phyloP scores from a whole-genome alignment of 495 filamentous ascomycete genomes.

The Terfezia claveryi region DNA sequence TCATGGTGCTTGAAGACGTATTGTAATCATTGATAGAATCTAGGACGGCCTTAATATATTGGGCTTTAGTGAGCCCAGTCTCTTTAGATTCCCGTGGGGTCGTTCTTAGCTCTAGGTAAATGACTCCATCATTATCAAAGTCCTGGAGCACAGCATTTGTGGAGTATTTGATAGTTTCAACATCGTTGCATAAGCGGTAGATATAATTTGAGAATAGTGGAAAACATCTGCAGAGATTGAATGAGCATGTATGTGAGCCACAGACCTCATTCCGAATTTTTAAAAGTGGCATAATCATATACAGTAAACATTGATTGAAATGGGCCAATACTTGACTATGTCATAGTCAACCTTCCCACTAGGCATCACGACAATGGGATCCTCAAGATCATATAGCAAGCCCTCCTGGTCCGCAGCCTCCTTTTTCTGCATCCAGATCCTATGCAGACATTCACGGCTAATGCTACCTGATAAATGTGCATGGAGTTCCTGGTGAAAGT shows the following conservation, averaged over 20 bases:
- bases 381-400: constrained; percentile 32
- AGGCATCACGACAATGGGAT: constrained; percentile 44
- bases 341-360: constrained; percentile 45
- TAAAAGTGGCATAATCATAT: too few species aligned
- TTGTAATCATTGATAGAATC: constrained; percentile 30
- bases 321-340: constrained; percentile 36
- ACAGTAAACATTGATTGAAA: background rate
- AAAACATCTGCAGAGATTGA: constrained; percentile 24
- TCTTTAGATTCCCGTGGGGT: constrained; percentile 42
- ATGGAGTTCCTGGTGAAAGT: constrained; percentile 35
- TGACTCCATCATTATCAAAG: constrained; percentile 50
- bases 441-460: constrained; percentile 48
- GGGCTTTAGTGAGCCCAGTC: constrained; percentile 31
- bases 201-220: constrained; percentile 58
- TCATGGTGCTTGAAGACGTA: constrained; percentile 23
- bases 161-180: constrained; percentile 33
- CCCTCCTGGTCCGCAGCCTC: constrained; percentile 12
- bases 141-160: constrained; percentile 46
- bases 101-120: constrained; percentile 63
- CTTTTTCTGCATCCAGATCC: constrained; percentile 46
- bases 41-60: constrained; percentile 46
- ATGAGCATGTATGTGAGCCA: too few species aligned
- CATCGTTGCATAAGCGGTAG: constrained; percentile 44
- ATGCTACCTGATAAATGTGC: constrained; percentile 71
- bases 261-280: too few species aligned